Percentiles rank a stretch among this genome's conserved stretches.
Evolutionary conservation across 495 filamentous ascomycete species (phyloP).

Genomic region (Penicillium lagena): DNA sequence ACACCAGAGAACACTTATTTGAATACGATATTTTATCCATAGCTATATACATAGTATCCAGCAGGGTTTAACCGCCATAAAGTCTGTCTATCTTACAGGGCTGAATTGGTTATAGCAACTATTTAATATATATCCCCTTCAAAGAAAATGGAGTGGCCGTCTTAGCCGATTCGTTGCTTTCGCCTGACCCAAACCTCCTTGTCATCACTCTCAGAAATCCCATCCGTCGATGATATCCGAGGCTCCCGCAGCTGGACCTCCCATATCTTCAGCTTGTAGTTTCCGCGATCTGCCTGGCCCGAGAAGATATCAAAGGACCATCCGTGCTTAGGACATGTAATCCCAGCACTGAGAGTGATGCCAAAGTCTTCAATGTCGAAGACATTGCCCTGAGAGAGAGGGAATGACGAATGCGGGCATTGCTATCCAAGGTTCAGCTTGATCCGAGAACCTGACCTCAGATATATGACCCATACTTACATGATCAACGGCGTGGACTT

Average conservation of each 20-base stretch:
- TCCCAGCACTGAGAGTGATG: slow-evolving; percentile 34
- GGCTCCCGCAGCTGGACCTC: slow-evolving; percentile 48
- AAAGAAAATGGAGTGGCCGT: not conserved
- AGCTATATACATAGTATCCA: too few species aligned
- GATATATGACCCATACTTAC: slow-evolving; percentile 26
- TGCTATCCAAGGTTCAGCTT: slow-evolving; percentile 29
- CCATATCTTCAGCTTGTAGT: slow-evolving; percentile 52
- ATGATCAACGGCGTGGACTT: slow-evolving; percentile 54
- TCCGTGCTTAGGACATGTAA: slow-evolving; percentile 54
- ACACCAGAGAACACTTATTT: too few species aligned
- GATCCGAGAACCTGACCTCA: not conserved
- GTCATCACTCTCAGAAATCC: slow-evolving; percentile 15
- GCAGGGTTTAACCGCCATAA: too few species aligned
- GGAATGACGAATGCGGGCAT: slow-evolving; percentile 56
- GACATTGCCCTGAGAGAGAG: slow-evolving; percentile 46
- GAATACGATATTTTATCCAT: too few species aligned
- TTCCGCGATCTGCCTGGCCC: slow-evolving; percentile 48
- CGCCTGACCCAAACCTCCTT: slow-evolving; percentile 51
- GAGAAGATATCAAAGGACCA: slow-evolving; percentile 59
- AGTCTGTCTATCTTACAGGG: too few species aligned
- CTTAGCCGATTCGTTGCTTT: slow-evolving; percentile 32
- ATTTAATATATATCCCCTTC: not conserved
- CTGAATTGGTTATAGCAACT: too few species aligned
- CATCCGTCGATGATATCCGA: not conserved
- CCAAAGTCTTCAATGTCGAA: slow-evolving; percentile 63